Evolutionary conservation across 495 filamentous ascomycete genomes (phyloP), one percentile per base, ranked within the genome.

Genomic region (Pyronema domesticum): DNA sequence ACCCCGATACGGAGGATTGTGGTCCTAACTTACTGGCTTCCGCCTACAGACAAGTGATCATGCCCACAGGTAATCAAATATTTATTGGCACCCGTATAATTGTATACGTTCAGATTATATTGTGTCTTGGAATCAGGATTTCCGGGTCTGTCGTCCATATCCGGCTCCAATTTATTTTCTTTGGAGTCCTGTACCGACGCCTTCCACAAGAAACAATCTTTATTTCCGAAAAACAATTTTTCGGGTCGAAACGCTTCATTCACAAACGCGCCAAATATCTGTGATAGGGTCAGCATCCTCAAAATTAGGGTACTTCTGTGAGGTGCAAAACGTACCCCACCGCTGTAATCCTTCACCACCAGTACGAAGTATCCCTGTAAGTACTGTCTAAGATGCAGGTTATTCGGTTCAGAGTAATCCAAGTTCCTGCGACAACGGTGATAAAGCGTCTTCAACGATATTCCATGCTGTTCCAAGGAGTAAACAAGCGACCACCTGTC

Each of bases 181-280:
- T 47, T 23, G 10, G 45, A 19, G 10, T n/a, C 71, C 66, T 33
- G 62, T 48, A 35, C 66, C 14, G 48, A 45, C 2, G 88, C 83
- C 39, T 86, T 82, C 91, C 91, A 98, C 63, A 98, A 80, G 72
- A 98, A 98, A 67, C 93, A 95, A 70, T 98, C 91, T 59, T 93
- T 91, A 0, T 83, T 95, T 65, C 91, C 91, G 67, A 80, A 96
- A 73, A 91, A 98, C 53, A 62, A 47, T 18, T 59, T 57, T 9
- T 40, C 51, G 1, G 59, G 59, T 18, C 54, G 59, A 39, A 58
- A 60, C 33, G 80, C 72, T 62, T 96, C 89, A 58, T 85, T 91
- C 56, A 96, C 78, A 69, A 95, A 96, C 51, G 89, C 87, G 66
- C 91, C 91, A 65, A 98, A 98, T 49, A 89, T 75, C 75, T 89